Conservation (phyloP, 805 yeast genomes). For the Candida dendrica region DNA sequence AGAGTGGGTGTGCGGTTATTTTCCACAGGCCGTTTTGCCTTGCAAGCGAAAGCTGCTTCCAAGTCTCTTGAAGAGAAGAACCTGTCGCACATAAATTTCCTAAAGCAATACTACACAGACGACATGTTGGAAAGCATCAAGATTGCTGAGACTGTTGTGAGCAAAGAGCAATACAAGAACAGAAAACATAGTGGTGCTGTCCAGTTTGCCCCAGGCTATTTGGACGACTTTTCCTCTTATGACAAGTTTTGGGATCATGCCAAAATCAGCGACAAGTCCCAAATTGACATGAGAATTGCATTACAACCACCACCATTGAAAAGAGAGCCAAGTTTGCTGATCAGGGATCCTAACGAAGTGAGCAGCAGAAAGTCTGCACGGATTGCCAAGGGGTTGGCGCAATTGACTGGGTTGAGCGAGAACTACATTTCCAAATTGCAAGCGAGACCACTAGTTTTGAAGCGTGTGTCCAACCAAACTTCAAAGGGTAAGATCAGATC, state of each 20-base stretch:
- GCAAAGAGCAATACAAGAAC: conserved; percentile 51
- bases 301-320: conserved; percentile 51
- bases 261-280: conserved; percentile 38
- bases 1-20: neutral
- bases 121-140: conserved; percentile 75
- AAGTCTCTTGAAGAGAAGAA: conserved; percentile 7
- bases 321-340: conserved; percentile 41
- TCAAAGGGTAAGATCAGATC: conserved; percentile 84
- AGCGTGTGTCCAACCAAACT: conserved; percentile 85
- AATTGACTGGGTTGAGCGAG: conserved; percentile 60
- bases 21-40: neutral
- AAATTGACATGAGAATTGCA: conserved; percentile 40
- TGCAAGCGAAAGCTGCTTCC: neutral
- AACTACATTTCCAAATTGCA: conserved; percentile 52
- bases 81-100: conserved; percentile 23
- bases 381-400: conserved; percentile 47
- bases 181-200: conserved; percentile 32
- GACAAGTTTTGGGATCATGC: conserved; percentile 74
- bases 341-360: conserved; percentile 15
- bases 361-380: conserved; percentile 9
- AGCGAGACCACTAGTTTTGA: conserved; percentile 62
- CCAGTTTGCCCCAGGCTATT: conserved; percentile 62
- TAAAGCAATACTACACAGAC: conserved; percentile 75
- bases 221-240: conserved; percentile 61
- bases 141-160: conserved; percentile 68